Evolutionary conservation across 495 filamentous ascomycete species (phyloP).

Genomic region (Daldinia bambusicola): DNA sequence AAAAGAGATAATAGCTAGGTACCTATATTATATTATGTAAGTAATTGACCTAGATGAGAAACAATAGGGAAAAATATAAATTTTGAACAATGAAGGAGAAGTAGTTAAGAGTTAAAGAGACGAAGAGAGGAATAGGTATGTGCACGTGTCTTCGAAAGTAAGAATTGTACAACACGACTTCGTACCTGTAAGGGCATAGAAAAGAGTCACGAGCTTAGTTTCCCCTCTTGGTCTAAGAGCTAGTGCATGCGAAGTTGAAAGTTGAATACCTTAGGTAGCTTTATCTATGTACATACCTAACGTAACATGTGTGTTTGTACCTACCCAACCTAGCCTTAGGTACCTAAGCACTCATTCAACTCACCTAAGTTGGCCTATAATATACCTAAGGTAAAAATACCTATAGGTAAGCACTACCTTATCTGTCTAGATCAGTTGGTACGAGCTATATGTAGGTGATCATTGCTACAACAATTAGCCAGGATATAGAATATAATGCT

Average conservation of each 20-base stretch:
- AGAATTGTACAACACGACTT: neutral
- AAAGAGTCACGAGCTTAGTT: constrained; percentile 40
- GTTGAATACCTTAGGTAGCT: neutral
- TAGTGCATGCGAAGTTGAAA: neutral
- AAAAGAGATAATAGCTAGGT: neutral
- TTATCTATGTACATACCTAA: no score
- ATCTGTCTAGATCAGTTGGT: constrained; percentile 6
- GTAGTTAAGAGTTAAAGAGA: no score
- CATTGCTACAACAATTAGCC: neutral
- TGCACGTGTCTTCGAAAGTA: neutral
- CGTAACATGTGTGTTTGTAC: neutral
- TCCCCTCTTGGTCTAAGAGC: constrained; percentile 28
- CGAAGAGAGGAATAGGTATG: no score
- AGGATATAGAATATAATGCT: neutral
- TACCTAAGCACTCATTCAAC: neutral
- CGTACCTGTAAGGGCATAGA: constrained; percentile 1
- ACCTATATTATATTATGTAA: neutral
- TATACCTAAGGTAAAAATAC: neutral
- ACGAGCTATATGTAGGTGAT: no score
- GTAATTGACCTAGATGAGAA: neutral
- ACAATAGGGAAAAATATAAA: constrained; percentile 1
- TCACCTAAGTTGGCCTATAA: constrained; percentile 1
- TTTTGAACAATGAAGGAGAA: neutral
- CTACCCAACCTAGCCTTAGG: no score
- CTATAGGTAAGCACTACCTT: neutral